Base-by-base conservation (phyloP, 2,329 filamentous ascomycete genomes). In the Stachybotrys chartarum region DNA sequence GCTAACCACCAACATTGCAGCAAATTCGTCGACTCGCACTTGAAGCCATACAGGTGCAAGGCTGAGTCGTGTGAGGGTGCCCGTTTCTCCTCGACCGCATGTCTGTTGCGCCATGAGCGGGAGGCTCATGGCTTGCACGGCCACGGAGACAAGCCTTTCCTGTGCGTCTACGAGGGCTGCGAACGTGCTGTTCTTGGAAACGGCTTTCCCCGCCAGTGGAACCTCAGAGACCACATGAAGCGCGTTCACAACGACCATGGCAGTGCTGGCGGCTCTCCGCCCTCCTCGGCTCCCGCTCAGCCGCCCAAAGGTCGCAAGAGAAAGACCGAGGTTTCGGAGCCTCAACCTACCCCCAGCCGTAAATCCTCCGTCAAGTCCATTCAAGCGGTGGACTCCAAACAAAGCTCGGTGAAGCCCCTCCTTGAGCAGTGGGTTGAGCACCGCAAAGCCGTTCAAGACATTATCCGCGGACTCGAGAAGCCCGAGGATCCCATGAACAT, bases 21-120 rank as follows among this genome's bases (percentile, higher is more conserved):
- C 82, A 97, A 97, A 81, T 96, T 94, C 66, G 86, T 97, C 63
- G 93, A 97, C 74, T 97, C 93, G 31, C 93, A 97, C 75, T 74
- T 97, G 68, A 96, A 95, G 82, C 93, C 93, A 16, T 97, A 97
- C 77, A 87, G 90, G 58, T 97, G 93, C 87, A 95, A 94, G 83
- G 81, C 87, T 61, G 79, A 85, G 59, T 82, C 85, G 30, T 97
- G 93, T 75, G 85, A 90, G 70, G 89, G 91, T 68, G 85, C 91
- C 60, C 86, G 89, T 48, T 97, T 97, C 73, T 97, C 93, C 16
- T 97, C 93, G 46, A 97, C 93, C 59, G 93, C 93, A 42, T 97
- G 93, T 72, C 83, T 96, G 30, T 88, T 97, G 58, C 90, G 93
- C 58, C 93, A 97, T 68, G 93, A 97, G 78, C 87, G 93, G 58